Base-by-base conservation (phyloP, 2,329 filamentous ascomycete genomes). In the Fusarium heterosporum region DNA sequence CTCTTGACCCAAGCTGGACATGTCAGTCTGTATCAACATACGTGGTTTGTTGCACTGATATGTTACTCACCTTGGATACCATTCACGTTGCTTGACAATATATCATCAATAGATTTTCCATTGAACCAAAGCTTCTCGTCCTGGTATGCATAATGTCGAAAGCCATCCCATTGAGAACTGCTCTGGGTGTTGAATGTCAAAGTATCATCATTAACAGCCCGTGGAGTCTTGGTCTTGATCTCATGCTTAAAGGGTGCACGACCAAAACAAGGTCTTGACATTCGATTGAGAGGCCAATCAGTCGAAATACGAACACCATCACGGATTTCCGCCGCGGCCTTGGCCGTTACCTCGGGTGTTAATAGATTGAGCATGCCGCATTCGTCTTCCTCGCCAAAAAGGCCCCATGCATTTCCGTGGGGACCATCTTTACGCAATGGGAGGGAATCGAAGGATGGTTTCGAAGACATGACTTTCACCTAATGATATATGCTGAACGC, bases 321-420 rank as follows among this genome's bases (percentile, higher is more conserved):
- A 0, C 61, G 46, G 10, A 77, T 77, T 40, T 78, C 75, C 4
- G 57, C 40, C 2, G 75, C 72, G 3, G 75, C 76, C 3, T 57
- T 58, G 25, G 70, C 65, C 2, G 67, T 61, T 2, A 51, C 53
- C 1, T 73, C 72, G 1, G 75, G 67, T 1, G 84, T 87, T 53
- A 87, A 78, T 4, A 85, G 78, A 71, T 87, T 87, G 2, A 88
- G 77, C 68, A 82, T 85, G 25, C 85, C 85, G 12, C 85, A 77
- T 64, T 87, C 76, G 59, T 87, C 85, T 4, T 77, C 56, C 7
- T 77, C 70, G 4, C 84, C 85, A 62, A 84, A 87, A 6, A 85
- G 79, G 1, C 84, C 84, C 85, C 85, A 88, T 8, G 85, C 83
- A 56, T 87, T 87, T 9, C 83, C 82, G 4, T 74, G 78, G 8